Evolutionary conservation across 129 eudicot species (phyloP).

Genomic region (Flaveria brownii): DNA sequence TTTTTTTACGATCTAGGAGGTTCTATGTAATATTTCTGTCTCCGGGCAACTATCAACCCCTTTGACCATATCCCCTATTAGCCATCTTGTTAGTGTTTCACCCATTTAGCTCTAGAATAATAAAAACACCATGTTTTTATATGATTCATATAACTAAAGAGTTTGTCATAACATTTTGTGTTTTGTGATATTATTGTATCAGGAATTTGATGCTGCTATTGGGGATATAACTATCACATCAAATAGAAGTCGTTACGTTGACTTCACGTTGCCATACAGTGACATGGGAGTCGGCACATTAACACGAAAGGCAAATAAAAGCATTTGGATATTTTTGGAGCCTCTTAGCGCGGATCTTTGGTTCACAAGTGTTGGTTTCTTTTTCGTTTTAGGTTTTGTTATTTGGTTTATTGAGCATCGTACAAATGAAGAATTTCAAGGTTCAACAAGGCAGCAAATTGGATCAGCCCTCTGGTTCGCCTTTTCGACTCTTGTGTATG

Average conservation of each 20-base stretch:
- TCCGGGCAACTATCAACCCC: neutral
- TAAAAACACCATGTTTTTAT: neutral
- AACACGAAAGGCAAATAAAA: constrained; percentile 20
- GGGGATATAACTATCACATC: constrained; percentile 58
- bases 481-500: constrained; percentile 41
- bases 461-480: constrained; percentile 45
- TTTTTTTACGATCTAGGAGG: neutral
- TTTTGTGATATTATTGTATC: neutral
- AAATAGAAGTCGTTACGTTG: constrained; percentile 40
- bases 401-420: constrained; percentile 48
- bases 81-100: neutral
- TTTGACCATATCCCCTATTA: neutral
- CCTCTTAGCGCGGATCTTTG: constrained; percentile 46
- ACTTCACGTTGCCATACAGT: constrained; percentile 48
- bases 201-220: constrained; percentile 48
- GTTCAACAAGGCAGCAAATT: constrained; percentile 31
- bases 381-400: constrained; percentile 30
- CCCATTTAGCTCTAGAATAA: neutral
- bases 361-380: constrained; percentile 34
- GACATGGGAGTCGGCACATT: constrained; percentile 41
- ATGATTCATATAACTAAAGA: neutral
- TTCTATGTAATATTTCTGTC: neutral
- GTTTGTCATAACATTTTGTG: neutral
- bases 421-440: constrained; percentile 33
- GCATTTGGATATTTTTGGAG: constrained; percentile 44